Evolutionary conservation across 2,329 filamentous ascomycete species (phyloP).

Genomic region (Aspergillus spinulosporus): DNA sequence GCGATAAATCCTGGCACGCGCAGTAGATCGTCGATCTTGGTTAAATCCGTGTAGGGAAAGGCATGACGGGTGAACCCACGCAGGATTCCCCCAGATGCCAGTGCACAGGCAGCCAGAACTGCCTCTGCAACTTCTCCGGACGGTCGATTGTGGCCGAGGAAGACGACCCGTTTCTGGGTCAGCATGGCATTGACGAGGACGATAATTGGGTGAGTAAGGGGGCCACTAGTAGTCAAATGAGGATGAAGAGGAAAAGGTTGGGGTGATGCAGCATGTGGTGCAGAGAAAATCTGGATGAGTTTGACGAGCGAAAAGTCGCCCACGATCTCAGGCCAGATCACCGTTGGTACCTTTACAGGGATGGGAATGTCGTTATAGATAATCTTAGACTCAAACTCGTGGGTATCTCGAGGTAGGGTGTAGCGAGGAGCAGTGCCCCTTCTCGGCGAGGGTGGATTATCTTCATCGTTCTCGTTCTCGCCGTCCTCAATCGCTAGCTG

Average conservation of each 20-base stretch:
- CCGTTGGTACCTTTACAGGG: constrained; percentile 92
- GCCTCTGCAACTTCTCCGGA: constrained; percentile 96
- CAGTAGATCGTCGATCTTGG: constrained; percentile 93
- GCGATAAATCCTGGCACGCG: constrained; percentile 97
- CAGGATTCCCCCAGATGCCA: constrained; percentile 88
- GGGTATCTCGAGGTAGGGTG: constrained; percentile 84
- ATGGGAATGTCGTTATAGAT: constrained; percentile 96
- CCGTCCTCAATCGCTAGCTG: constrained; percentile 71
- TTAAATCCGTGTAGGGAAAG: constrained; percentile 96
- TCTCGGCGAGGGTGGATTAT: constrained; percentile 49
- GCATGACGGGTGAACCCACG: constrained; percentile 93
- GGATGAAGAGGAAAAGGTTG: constrained; percentile 84
- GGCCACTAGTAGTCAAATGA: constrained; percentile 88
- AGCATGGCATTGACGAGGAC: constrained; percentile 91
- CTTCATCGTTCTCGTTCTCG: constrained; percentile 29
- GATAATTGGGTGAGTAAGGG: constrained; percentile 89
- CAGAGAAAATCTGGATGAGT: constrained; percentile 90
- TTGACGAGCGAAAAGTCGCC: constrained; percentile 98
- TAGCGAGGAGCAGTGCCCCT: constrained; percentile 63
- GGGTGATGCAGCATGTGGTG: constrained; percentile 75
- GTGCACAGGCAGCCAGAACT: constrained; percentile 92
- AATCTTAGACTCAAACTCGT: constrained; percentile 95
- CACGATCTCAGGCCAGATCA: constrained; percentile 90
- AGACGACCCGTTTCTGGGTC: constrained; percentile 95
- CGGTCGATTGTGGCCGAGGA: constrained; percentile 90